Base-by-base conservation (phyloP, 345 rosid genomes). In the Mangifera indica region DNA sequence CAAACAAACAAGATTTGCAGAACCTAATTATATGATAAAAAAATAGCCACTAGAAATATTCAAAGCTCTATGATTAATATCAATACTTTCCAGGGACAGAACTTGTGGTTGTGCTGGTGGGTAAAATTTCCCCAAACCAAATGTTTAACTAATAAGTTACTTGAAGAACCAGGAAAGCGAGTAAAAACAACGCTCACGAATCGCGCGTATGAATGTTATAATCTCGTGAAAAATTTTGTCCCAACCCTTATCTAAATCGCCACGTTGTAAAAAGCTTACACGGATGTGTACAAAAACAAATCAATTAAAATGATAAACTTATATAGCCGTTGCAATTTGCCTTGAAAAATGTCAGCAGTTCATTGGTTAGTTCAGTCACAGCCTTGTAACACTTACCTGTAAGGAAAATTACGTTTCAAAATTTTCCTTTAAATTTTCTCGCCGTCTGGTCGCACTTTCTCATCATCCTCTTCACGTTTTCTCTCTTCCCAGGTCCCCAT, bases 371-470 rank as follows among this genome's bases (percentile, higher is more conserved):
- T 22, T 45, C 3, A 45, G 26, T 44, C 57, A 59, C 65, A 26
- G 13, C 2, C 2, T 3, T 7, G 20, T 24, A 25, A 17, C 0
- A 6, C 1, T 2, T 26, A 9, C 7, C 20, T n/a, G 10, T 15
- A 26, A 46, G 1, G 5, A 58, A 25, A 18, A 29, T 45, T 10
- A 18, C 73, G 73, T 70, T 48, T 70, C 65, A 26, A 58, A 59
- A 11, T 70, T 45, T 57, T 14, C 29, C 29, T 26, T 58, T 12
- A 45, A 44, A 59, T 70, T 37, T 24, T n/a, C 44, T 2, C 25
- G 13, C 42, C 63, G 12, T 2, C 56, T 26, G 0, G 24, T 0
- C 24, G 4, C 6, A 0, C 3, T 22, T 17, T 24, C 24, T 69
- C 42, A 68, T 4, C 64, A 5, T 5, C 56, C 44, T 1, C 63